phyloP scores from a whole-genome alignment of 2,329 filamentous ascomycete species.

The Cercospora sojina region DNA sequence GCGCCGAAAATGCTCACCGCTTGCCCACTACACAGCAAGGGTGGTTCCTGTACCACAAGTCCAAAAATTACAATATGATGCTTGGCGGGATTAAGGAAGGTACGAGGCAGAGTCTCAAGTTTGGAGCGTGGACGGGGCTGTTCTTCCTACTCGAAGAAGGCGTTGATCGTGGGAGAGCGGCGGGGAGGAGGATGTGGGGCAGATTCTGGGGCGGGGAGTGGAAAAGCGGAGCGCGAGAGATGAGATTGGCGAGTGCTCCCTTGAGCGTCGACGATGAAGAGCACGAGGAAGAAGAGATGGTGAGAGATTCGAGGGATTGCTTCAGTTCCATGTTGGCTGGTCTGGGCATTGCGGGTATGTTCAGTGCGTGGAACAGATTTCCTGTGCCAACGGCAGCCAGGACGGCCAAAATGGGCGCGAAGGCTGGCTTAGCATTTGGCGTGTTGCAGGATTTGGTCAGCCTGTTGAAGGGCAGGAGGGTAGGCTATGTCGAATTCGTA shows the following conservation, averaged over 20 bases:
- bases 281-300: conserved; percentile 42
- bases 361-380: conserved; percentile 82
- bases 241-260: conserved; percentile 25
- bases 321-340: conserved; percentile 79
- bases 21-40: conserved; percentile 77
- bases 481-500: conserved; percentile 70
- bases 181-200: conserved; percentile 51
- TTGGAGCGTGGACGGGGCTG: conserved; percentile 70
- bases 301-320: conserved; percentile 61
- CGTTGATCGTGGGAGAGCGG: conserved; percentile 72
- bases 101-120: conserved; percentile 66
- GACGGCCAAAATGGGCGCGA: conserved; percentile 75
- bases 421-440: conserved; percentile 77
- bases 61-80: conserved; percentile 87
- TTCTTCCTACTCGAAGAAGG: conserved; percentile 84
- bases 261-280: conserved; percentile 37
- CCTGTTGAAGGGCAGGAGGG: conserved; percentile 66
- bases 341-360: conserved; percentile 77
- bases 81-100: conserved; percentile 77
- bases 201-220: conserved; percentile 38
- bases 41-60: conserved; percentile 99
- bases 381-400: conserved; percentile 61
- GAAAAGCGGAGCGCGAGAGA: conserved; percentile 33
- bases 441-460: conserved; percentile 74
- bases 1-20: conserved; percentile 94